phyloP scores from a whole-genome alignment of 2,329 filamentous ascomycete genomes.

The Allantophomopsis lycopodina region DNA sequence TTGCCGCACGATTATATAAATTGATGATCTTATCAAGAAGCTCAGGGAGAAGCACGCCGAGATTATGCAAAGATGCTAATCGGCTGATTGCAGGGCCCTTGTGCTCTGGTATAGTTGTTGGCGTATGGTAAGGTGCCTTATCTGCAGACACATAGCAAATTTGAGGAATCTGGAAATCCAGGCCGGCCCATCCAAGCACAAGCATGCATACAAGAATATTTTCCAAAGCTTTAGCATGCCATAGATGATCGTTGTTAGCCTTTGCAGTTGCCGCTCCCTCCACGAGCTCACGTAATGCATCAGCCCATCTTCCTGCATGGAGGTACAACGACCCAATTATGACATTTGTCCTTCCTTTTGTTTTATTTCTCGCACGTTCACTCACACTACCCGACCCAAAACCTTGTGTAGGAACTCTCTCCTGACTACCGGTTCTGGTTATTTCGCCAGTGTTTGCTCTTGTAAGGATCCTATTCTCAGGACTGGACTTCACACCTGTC shows the following conservation, averaged over 20 bases:
- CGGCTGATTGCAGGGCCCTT: constrained; percentile 19
- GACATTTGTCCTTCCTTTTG: constrained; percentile 65
- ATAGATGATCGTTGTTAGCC: constrained; percentile 79
- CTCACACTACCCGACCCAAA: constrained; percentile 60
- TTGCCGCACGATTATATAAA: constrained; percentile 55
- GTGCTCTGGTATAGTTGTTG: constrained; percentile 8
- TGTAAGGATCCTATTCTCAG: constrained; percentile 7
- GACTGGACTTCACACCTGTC: constrained; percentile 3
- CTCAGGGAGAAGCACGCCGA: constrained; percentile 53
- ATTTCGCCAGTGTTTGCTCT: constrained; percentile 9
- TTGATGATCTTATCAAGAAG: constrained; percentile 61
- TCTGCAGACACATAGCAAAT: constrained; percentile 27
- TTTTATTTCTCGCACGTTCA: constrained; percentile 67
- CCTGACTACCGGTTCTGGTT: constrained; percentile 17
- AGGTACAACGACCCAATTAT: constrained; percentile 78
- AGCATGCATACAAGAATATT: constrained; percentile 72
- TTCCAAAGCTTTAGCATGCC: constrained; percentile 92
- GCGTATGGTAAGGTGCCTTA: constrained; percentile 14
- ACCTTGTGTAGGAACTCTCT: constrained; percentile 52
- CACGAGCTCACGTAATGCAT: constrained; percentile 70
- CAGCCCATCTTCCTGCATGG: constrained; percentile 78
- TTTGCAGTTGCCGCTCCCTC: constrained; percentile 70
- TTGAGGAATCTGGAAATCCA: constrained; percentile 66
- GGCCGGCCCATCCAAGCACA: constrained; percentile 69
- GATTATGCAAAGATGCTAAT: constrained; percentile 28